These are phyloP conservation scores for Penicillium sclerotigenum DNA, from an alignment of 2,329 filamentous ascomycete species.

Conservation along the genomic window DNA sequence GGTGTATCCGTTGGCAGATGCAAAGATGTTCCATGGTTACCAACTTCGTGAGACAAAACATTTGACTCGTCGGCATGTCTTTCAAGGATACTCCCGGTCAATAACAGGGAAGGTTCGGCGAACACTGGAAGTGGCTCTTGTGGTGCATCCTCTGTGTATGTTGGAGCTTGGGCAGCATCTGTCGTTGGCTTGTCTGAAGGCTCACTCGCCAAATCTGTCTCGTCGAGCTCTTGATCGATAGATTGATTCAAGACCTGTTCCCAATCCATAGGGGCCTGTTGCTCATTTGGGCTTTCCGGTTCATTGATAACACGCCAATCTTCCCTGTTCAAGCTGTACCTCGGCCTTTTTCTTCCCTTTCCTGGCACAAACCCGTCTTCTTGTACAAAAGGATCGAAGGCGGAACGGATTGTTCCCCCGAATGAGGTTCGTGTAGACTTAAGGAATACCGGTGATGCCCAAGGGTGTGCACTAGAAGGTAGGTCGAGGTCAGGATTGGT, in stretches of 20 bases:
- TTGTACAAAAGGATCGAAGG: constrained; percentile 64
- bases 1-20: constrained; percentile 36
- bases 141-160: neutral
- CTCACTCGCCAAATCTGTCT: neutral
- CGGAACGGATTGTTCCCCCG: constrained; percentile 62
- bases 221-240: constrained; percentile 26
- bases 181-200: neutral
- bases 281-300: constrained; percentile 65
- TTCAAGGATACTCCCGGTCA: constrained; percentile 11
- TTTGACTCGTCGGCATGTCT: constrained; percentile 4
- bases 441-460: constrained; percentile 75
- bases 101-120: constrained; percentile 18
- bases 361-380: constrained; percentile 62
- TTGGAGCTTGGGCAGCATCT: neutral
- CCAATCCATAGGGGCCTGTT: constrained; percentile 33
- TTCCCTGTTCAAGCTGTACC: constrained; percentile 63
- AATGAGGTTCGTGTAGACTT: constrained; percentile 69
- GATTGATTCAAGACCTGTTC: constrained; percentile 28
- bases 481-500: constrained; percentile 3
- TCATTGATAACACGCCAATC: constrained; percentile 73
- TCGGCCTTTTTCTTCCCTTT: constrained; percentile 66
- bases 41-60: neutral
- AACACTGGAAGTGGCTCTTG: constrained; percentile 12
- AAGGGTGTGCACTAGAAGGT: constrained; percentile 52
- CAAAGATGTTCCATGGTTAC: neutral